Evolutionary conservation across 163 green algal species (phyloP).

Genomic region (Volvox carteri): DNA sequence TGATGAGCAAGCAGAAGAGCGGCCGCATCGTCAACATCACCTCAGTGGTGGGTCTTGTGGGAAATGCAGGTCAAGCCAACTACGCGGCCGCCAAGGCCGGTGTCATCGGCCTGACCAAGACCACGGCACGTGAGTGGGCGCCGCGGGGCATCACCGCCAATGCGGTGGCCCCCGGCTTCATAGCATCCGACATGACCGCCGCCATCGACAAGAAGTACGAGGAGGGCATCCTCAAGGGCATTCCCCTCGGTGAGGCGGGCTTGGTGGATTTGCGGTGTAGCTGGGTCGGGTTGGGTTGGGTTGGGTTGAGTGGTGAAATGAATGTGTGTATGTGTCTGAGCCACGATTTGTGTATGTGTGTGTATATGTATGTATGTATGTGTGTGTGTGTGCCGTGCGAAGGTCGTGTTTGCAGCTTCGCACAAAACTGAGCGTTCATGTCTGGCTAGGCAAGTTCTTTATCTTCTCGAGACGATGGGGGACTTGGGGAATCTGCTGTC

Average conservation of each 20-base stretch:
- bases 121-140: conserved; percentile 92
- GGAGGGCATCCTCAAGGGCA: conserved; percentile 92
- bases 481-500: no score
- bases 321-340: background rate
- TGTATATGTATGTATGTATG: no score
- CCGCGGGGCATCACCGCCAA: conserved; percentile 93
- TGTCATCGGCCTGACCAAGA: conserved; percentile 98
- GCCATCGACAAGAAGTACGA: conserved; percentile 96
- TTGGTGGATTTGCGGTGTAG: background rate
- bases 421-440: no score
- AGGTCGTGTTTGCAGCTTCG: no score
- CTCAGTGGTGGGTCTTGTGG: conserved; percentile 95
- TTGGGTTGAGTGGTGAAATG: background rate
- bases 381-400: no score
- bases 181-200: conserved; percentile 96
- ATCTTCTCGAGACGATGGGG: no score
- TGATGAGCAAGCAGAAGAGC: conserved; percentile 95
- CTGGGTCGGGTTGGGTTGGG: background rate
- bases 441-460: no score
- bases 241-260: conserved; percentile 88
- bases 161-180: conserved; percentile 97
- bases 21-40: conserved; percentile 99
- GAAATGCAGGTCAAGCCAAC: conserved; percentile 98
- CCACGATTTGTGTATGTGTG: background rate
- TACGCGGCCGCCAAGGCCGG: conserved; percentile 97